Base-by-base conservation (phyloP, 345 rosid species). In the Brassica incana region DNA sequence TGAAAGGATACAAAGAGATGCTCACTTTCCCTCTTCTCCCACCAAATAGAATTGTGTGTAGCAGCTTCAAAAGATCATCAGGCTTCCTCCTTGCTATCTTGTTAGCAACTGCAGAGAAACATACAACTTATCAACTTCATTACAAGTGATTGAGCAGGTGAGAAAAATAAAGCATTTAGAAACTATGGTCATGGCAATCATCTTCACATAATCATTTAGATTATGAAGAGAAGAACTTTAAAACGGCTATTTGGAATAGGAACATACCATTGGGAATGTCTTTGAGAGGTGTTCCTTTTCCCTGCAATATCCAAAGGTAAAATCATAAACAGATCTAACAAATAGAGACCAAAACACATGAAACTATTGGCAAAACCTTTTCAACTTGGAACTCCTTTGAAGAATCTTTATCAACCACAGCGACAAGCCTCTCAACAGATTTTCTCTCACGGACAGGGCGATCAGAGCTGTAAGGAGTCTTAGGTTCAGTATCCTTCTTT, bases 361-460 rank as follows among this genome's bases (percentile, higher is more conserved):
- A 71, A 73, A 59, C 38, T 20, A 50, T 54, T 64, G 25, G 5
- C 61, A 74, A 58, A 95, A 95, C 99, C 98, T 92, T 92, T 78
- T 85, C 90, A 72, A 95, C 85, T 5, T 86, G 90, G 64, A 95
- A 79, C 75, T 91, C 99, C 80, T 65, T 95, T 32, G 75, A 70
- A 68, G 91, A 67, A 75, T 92, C 95, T 81, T 81, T 95, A 62
- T 92, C 99, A 71, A 92, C 43, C 58, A 90, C 67, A 1, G 97
- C 92, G 29, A 95, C 99, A 66, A 95, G 88, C 85, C 99, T 91
- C 80, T 95, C 99, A 77, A 92, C 99, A 74, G 94, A 88, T 78
- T 91, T 95, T 12, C 99, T 85, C 85, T 92, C 97, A 18, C 99
- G 92, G 72, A 91, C 95, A 15, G 97, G 99, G 71, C 99, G 90